Evolutionary conservation across 176 grass and related monocot genomes (phyloP), one percentile per base, ranked within the genome.

Genomic region (Puya raimondii): DNA sequence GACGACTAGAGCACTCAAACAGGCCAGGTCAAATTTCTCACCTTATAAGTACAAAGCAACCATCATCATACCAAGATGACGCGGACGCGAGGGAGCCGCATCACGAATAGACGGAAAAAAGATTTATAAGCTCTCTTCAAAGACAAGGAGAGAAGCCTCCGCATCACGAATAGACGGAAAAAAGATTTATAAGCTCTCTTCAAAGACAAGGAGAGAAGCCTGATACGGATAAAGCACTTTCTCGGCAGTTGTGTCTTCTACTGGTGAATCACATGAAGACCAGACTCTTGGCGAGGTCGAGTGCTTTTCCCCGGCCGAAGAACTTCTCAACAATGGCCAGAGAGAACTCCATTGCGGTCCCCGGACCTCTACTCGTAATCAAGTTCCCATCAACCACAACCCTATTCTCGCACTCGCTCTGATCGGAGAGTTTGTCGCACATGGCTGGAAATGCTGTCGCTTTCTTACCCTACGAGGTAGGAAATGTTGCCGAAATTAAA

Each of bases 391-490:
- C 84, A 0, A 87, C 88, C 50, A 87, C 53, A 23, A 87, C 80
- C 51, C 81, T 78, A 53, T 47, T 80, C 81, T 84, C 84, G 18
- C 84, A 76, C 67, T 79, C 71, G 54, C 80, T 56, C 7, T 33
- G 50, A 59, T 84, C 83, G 8, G 50, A 20, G 11, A 91, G 85
- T 27, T 91, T 91, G 70, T 53, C 73, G 71, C 85, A 91, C 87
- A 75, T 69, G 1, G 80, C 65, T 22, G 88, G 7, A 64, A 51
- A 53, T 61, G 80, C 70, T 33, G 88, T 78, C 27, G 89, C 94
- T 68, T 92, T 92, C 81, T 97, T 97, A 2, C 86, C 86, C 94
- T 97, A 17, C n/a, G 23, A 50, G 68, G 53, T 3, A 59, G 51
- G 26, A 67, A 27, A 9, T 42, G 27, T n/a, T 51, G 13, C 51